Conservation (phyloP, 2,329 filamentous ascomycete genomes). For the Mycosphaerella sp. region DNA sequence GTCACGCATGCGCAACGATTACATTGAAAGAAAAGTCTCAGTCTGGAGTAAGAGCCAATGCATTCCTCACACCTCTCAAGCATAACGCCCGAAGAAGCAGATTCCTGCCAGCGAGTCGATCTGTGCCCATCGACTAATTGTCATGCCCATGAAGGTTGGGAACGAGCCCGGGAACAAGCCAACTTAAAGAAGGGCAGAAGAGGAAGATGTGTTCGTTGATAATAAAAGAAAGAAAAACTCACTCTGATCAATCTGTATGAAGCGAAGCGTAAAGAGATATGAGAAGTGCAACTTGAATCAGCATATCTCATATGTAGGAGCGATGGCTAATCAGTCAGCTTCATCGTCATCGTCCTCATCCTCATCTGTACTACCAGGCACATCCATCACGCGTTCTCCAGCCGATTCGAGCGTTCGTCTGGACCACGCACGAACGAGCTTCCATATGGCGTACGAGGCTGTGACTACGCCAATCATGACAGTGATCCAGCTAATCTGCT, state of each 20-base stretch:
- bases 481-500: slow-evolving; percentile 71
- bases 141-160: slow-evolving; percentile 62
- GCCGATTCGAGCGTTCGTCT: slow-evolving; percentile 66
- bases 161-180: slow-evolving; percentile 55
- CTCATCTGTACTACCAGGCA: slow-evolving; percentile 56
- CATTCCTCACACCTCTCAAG: slow-evolving; percentile 11
- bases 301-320: background rate
- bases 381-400: slow-evolving; percentile 74
- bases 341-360: slow-evolving; percentile 42
- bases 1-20: background rate
- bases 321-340: slow-evolving; percentile 13
- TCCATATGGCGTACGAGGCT: slow-evolving; percentile 79
- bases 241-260: background rate
- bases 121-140: slow-evolving; percentile 97
- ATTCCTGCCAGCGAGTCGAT: slow-evolving; percentile 42
- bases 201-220: background rate
- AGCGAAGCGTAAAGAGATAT: background rate
- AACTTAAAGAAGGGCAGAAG: slow-evolving; percentile 89
- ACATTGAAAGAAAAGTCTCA: background rate
- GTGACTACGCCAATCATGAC: slow-evolving; percentile 74
- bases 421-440: slow-evolving; percentile 67
- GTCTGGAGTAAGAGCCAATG: slow-evolving; percentile 9
- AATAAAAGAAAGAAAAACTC: background rate
- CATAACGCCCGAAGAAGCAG: slow-evolving; percentile 23
- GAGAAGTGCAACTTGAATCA: background rate